Evolutionary conservation across 192 early-diverging fungal genomes (phyloP).

Genomic region (Backusella parvicylindrica): DNA sequence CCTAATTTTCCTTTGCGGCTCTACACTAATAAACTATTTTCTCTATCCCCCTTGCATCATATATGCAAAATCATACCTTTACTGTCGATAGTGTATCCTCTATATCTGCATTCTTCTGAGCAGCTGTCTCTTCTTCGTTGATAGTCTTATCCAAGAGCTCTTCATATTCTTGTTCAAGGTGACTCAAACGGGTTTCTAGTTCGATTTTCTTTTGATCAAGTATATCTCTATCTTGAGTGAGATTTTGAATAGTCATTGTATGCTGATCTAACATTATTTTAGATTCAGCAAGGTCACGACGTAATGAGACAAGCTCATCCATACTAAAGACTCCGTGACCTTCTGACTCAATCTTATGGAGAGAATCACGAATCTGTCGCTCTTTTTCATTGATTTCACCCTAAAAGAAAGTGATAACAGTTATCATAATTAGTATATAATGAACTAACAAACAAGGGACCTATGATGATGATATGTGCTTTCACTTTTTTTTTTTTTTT

Average conservation of each 20-base stretch:
- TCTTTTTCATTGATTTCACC: slow-evolving; percentile 75
- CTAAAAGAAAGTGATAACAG: background rate
- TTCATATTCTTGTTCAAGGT: slow-evolving; percentile 79
- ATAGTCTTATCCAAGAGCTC: slow-evolving; percentile 75
- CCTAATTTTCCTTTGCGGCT: background rate
- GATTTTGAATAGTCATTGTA: slow-evolving; percentile 58
- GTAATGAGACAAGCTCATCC: slow-evolving; percentile 71
- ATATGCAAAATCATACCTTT: slow-evolving; percentile 41
- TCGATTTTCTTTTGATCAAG: slow-evolving; percentile 64
- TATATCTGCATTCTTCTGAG: slow-evolving; percentile 50
- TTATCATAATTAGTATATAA: background rate
- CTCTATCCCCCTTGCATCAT: background rate
- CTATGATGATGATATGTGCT: no score
- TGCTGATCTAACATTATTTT: slow-evolving; percentile 62
- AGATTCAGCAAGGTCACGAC: slow-evolving; percentile 70
- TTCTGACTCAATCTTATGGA: slow-evolving; percentile 62
- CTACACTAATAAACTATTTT: no score
- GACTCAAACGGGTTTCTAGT: slow-evolving; percentile 66
- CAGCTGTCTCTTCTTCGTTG: slow-evolving; percentile 63
- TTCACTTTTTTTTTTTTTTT: no score
- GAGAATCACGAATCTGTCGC: slow-evolving; percentile 70
- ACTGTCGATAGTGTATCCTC: slow-evolving; percentile 83
- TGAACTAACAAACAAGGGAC: no score
- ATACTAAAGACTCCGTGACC: slow-evolving; percentile 38
- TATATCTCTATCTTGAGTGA: slow-evolving; percentile 56